Base-by-base conservation (phyloP, 78 protist species). In the Creolimax fragrantissima region DNA sequence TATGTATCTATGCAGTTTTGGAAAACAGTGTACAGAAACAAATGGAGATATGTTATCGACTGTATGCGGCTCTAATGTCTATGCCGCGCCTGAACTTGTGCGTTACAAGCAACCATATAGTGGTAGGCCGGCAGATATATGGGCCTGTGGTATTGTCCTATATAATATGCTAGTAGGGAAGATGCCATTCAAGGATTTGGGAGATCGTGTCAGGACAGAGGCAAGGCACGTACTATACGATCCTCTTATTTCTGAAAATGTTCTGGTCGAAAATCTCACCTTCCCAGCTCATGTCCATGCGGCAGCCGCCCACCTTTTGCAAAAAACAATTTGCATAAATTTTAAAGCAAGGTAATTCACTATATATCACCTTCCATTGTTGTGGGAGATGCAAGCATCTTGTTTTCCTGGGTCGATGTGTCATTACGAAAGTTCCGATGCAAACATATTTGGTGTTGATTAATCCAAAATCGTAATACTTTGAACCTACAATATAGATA, bases 21-120 rank as follows among this genome's bases (percentile, higher is more conserved):
- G 74, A 32, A 58, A 58, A 24, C 74, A 58, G 74, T 58, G 74
- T 58, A 58, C 74, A 0, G 74, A 58, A 83, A 24, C 86, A 6
- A 24, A 83, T 32, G 5, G 35, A 6, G 86, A 83, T 41, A 6
- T 83, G 35, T 11, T 83, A 35, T 0, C 86, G 6, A 83, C 86
- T 5, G 86, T 83, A 41, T 98, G 99, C 95, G 99, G 99, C 4
- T 97, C 99, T 43, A 99, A 98, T 41, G 97, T 97, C 95, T 98
- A 98, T 96, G 97, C 97, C 37, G 99, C 99, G n/a, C 99, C 99
- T 35, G 99, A 98, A 93, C 93, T 98, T 39, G 90, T 92, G 5
- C 86, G 86, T 24, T 11, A 11, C 86, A 41, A 44, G 4, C 24
- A 11, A 3, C 3, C 83, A 6, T 94, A 93, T 7, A 95, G 94